Conservation (phyloP, 768 basidiomycete genomes). For the Mycena olivaceomarginata region DNA sequence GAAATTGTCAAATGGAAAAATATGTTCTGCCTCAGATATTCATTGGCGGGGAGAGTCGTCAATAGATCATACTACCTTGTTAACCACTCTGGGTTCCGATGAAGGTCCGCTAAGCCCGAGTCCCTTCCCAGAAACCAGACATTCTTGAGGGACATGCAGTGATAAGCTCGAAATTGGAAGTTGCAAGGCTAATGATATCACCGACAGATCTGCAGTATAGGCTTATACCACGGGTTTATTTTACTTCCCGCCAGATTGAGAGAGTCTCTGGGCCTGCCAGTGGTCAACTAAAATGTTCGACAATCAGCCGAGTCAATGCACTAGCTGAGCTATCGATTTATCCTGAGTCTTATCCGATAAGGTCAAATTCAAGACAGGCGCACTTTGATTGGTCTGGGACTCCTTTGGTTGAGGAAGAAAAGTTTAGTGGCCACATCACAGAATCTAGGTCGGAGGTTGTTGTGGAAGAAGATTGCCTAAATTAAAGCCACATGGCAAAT, state of each 20-base stretch:
- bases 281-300: too few relatives aligned
- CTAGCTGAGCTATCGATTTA: too few relatives aligned
- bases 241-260: not conserved
- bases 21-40: not conserved
- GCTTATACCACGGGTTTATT: not conserved
- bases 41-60: not conserved
- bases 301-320: too few relatives aligned
- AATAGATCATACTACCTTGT: not conserved
- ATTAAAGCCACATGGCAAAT: constrained; percentile 4
- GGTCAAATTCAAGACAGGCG: not conserved
- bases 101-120: not conserved
- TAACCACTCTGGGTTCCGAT: not conserved
- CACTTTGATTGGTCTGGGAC: not conserved
- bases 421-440: too few relatives aligned
- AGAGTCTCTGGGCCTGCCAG: too few relatives aligned
- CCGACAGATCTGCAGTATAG: not conserved
- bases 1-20: too few relatives aligned
- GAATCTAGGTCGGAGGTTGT: not conserved
- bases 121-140: not conserved
- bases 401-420: not conserved
- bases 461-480: not conserved
- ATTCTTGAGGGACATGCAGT: not conserved
- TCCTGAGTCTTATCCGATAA: not conserved
- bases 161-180: too few relatives aligned
- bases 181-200: not conserved